Percentiles rank a stretch among this genome's conserved stretches.
These are phyloP conservation scores for Linum trigynum DNA, from an alignment of 345 rosid genomes.

Conservation along the genomic window DNA sequence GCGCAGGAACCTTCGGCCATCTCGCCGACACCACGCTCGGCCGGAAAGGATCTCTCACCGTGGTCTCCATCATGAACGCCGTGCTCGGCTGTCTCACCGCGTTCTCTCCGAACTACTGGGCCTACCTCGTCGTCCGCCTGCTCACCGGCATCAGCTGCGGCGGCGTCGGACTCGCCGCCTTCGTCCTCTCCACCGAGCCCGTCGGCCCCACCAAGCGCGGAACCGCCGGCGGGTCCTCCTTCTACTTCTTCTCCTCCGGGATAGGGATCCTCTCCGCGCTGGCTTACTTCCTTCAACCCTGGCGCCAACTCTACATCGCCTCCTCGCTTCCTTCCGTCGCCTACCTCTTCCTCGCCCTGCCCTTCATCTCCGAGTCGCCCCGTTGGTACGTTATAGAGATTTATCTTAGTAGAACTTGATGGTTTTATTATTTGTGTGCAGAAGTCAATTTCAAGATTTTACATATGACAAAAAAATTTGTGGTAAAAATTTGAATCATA, in stretches of 20 bases:
- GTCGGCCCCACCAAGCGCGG: slow-evolving; percentile 74
- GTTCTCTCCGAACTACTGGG: slow-evolving; percentile 61
- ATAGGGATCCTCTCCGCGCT: slow-evolving; percentile 57
- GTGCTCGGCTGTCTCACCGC: slow-evolving; percentile 50
- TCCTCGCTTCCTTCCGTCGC: slow-evolving; percentile 42
- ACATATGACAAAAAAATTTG: too few relatives aligned
- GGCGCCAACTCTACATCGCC: slow-evolving; percentile 49
- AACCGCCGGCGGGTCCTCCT: slow-evolving; percentile 67
- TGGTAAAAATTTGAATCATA: too few relatives aligned
- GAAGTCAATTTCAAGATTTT: too few relatives aligned
- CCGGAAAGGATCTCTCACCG: slow-evolving; percentile 43
- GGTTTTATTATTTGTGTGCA: too few relatives aligned
- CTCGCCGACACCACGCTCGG: slow-evolving; percentile 55
- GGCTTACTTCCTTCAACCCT: slow-evolving; percentile 47
- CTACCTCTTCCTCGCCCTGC: slow-evolving; percentile 35
- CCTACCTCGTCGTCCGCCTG: slow-evolving; percentile 52
- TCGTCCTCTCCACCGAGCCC: slow-evolving; percentile 57
- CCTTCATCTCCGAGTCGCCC: slow-evolving; percentile 60
- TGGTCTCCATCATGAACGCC: slow-evolving; percentile 44
- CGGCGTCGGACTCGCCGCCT: slow-evolving; percentile 58
- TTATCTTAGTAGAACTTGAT: too few relatives aligned
- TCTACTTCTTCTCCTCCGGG: slow-evolving; percentile 63
- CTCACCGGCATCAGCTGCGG: slow-evolving; percentile 50
- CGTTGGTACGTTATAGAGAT: slow-evolving; percentile 47
- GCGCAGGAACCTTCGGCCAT: slow-evolving; percentile 47